Evolutionary conservation across 345 rosid genomes (phyloP).

Genomic region (Syzygium aqueum): DNA sequence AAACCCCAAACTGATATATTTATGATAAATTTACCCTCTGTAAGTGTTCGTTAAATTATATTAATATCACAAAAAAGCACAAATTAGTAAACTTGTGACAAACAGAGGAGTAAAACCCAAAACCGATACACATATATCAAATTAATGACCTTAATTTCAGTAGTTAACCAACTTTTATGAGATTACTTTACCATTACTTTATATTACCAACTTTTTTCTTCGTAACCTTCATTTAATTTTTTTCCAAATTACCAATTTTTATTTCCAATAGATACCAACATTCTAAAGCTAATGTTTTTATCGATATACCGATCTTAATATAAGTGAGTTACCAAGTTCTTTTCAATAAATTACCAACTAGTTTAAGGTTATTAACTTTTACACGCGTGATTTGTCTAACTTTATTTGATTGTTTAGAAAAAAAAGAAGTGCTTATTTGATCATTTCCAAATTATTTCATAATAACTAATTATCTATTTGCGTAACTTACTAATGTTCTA

Average conservation of each 20-base stretch:
- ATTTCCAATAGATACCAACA: neutral
- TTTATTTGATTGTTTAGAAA: accelerated
- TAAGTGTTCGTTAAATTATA: too few species aligned
- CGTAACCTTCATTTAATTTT: neutral
- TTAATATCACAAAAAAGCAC: too few species aligned
- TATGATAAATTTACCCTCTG: too few species aligned
- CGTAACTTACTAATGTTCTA: neutral
- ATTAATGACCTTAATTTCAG: neutral
- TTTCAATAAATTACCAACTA: neutral
- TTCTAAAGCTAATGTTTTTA: neutral
- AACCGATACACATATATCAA: too few species aligned
- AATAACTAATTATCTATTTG: neutral
- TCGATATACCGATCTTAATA: accelerated
- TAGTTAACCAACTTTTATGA: neutral
- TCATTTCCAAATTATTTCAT: neutral
- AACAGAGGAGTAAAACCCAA: too few species aligned
- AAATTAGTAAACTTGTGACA: too few species aligned
- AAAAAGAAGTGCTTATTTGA: neutral
- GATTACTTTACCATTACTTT: neutral
- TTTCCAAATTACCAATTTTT: neutral
- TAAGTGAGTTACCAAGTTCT: neutral
- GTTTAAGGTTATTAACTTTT: neutral
- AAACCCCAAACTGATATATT: too few species aligned
- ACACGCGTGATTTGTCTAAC: neutral
- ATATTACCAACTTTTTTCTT: neutral